Evolutionary conservation across 305 asterid genomes (phyloP), one percentile per base, ranked within the genome.

Genomic region (Monarda citriodora): DNA sequence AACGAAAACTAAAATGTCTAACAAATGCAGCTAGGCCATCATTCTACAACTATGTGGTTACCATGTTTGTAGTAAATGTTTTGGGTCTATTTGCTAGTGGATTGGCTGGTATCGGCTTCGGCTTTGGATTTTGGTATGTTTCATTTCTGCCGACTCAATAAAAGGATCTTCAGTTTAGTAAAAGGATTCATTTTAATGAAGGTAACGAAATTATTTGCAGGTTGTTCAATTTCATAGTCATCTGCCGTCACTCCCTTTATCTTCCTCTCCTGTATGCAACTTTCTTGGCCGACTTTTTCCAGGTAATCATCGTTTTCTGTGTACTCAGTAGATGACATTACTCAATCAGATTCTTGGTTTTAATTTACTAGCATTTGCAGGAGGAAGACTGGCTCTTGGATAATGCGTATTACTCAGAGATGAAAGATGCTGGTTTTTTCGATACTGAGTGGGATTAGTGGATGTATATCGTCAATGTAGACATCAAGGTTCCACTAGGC

Each of bases 381-480:
- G 96, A 91, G 73, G 93, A 91, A 77, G 98, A 92, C 67, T 92
- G 95, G 97, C 97, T 89, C 65, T 70, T 92, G 79, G 97, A 92
- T 60, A 83, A 77, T 54, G 96, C 94, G 34, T 92, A 87, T 56
- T 92, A 89, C 77, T 81, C 97, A 29, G 98, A 92, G 82, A 92
- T 92, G 98, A 85, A 81, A 69, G 98, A 92, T 75, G 97, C 97
- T 9, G 97, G 97, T 5, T 92, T 92, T 69, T 87, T 87, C 58
- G 95, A 89, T 62, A 72, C 88, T 1, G 97, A 85, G 23, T 82
- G 95, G 96, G 96, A 91, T 47, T 89, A 85, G 72, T 13, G 6
- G 18, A 64, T 61, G 58, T 65, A 66, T 51, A 26, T 62, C 23
- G 56, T 12, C 31, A 20, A 21, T 25, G 46, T 26, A 49, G 68